A percentile compares a stretch with the other conserved stretches of the same genome.
phyloP scores from a whole-genome alignment of 2,329 filamentous ascomycete species.

The Coleophoma crateriformis region DNA sequence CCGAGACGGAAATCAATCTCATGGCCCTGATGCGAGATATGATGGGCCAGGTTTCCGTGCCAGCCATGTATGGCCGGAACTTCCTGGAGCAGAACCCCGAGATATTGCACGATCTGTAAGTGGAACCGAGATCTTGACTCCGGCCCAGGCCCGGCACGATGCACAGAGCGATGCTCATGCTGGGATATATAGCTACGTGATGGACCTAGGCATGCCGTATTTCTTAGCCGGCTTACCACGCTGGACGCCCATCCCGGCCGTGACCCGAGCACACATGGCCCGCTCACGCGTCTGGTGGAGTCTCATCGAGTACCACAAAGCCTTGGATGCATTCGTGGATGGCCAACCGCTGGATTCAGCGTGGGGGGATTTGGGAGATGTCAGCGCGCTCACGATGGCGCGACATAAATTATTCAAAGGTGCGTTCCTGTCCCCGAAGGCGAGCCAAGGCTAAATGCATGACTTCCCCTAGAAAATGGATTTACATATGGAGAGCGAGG shows the following conservation, averaged over 20 bases:
- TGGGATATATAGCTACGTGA: conserved; percentile 34
- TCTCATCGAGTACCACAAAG: conserved; percentile 34
- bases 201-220: conserved; percentile 48
- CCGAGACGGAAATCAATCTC: conserved; percentile 45
- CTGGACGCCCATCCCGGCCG: conserved; percentile 45
- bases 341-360: conserved; percentile 33
- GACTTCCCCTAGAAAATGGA: conserved; percentile 20
- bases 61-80: conserved; percentile 45
- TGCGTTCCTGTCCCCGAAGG: conserved; percentile 3
- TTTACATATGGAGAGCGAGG: conserved; percentile 31
- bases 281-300: conserved; percentile 33
- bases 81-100: conserved; percentile 45
- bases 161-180: too few species aligned
- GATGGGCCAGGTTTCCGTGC: conserved; percentile 42
- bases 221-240: conserved; percentile 50
- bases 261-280: conserved; percentile 41
- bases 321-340: conserved; percentile 34
- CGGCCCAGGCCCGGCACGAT: too few species aligned
- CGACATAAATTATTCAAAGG: conserved; percentile 34
- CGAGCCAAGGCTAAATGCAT: conserved; percentile 14
- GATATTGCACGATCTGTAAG: conserved; percentile 38
- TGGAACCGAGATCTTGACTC: too few species aligned
- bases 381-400: conserved; percentile 36
- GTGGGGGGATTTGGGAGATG: conserved; percentile 41
- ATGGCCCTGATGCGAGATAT: conserved; percentile 50